Base-by-base conservation (phyloP, 306 rosid species). In the Carpinus fangiana region DNA sequence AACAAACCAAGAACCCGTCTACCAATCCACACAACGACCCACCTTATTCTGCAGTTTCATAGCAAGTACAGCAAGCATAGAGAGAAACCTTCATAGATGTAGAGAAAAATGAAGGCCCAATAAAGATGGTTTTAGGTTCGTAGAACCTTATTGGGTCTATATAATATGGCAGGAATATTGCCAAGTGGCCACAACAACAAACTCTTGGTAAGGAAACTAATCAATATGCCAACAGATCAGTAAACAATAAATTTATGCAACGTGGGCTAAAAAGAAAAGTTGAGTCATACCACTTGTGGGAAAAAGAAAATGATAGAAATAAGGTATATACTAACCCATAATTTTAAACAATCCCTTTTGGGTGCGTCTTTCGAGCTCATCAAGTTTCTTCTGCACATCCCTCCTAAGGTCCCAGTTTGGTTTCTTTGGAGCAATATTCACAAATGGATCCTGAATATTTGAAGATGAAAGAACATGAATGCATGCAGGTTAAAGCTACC, bases 331-430 rank as follows among this genome's bases (percentile, higher is more conserved):
- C 87, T 65, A 75, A 94, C 98, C 90, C 97, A 90, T 87, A 41
- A 95, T 91, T 79, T 89, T 88, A 79, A 73, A 90, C 45, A 95
- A 73, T 77, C 98, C 97, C 83, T 93, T 95, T 78, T 90, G 98
- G 67, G 99, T 91, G 65, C 92, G 88, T 73, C 82, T 91, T 79
- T 91, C 99, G n/a, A 95, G 94, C 88, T 91, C 93, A 84, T 95
- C 98, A 45, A 95, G 89, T 90, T 90, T 95, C 90, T 91, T 95
- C 89, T 95, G 98, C 81, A 95, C 99, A 48, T 93, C 99, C 86
- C 98, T 90, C 21, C 96, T 72, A 20, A 95, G 84, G 73, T 95
- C 99, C 99, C 99, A 95, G 70, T 95, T 95, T 36, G 99, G 99
- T 76, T 95, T 95, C 82, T 95, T 95, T 13, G 99, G 98, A 80